These are phyloP conservation scores for Albifimbria verrucaria DNA, from an alignment of 2,329 filamentous ascomycete species.

Conservation along the genomic window DNA sequence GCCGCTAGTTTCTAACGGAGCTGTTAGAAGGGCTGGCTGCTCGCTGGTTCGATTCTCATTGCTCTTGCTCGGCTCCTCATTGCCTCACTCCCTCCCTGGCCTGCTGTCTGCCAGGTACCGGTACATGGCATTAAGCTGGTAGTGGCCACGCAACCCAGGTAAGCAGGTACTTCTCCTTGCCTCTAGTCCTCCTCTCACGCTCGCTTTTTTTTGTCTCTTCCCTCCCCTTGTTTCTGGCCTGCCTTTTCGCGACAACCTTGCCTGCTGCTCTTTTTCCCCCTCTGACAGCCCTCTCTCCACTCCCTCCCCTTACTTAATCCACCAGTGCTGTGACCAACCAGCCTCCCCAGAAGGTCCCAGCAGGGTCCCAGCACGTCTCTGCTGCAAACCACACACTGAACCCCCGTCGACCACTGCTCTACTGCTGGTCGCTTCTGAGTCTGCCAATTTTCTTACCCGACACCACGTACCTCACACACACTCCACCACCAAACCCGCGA, in stretches of 20 bases:
- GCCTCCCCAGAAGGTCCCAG: neutral
- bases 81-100: neutral
- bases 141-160: neutral
- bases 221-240: neutral
- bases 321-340: neutral
- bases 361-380: neutral
- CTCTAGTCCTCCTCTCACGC: neutral
- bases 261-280: neutral
- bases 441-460: constrained; percentile 27
- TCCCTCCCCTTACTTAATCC: neutral
- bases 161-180: neutral
- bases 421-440: constrained; percentile 3
- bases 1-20: neutral
- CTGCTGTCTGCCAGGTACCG: neutral
- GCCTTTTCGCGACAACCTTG: neutral
- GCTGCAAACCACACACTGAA: neutral
- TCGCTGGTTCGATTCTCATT: neutral
- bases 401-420: neutral
- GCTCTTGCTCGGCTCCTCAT: neutral
- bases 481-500: constrained; percentile 39
- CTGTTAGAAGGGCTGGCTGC: neutral
- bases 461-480: constrained; percentile 22
- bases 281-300: neutral
- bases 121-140: neutral
- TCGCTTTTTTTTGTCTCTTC: neutral